A percentile compares a stretch with the other conserved stretches of the same genome.
These are phyloP conservation scores for Cladosporium sp. DNA, from an alignment of 2,329 filamentous ascomycete genomes.

Conservation along the genomic window DNA sequence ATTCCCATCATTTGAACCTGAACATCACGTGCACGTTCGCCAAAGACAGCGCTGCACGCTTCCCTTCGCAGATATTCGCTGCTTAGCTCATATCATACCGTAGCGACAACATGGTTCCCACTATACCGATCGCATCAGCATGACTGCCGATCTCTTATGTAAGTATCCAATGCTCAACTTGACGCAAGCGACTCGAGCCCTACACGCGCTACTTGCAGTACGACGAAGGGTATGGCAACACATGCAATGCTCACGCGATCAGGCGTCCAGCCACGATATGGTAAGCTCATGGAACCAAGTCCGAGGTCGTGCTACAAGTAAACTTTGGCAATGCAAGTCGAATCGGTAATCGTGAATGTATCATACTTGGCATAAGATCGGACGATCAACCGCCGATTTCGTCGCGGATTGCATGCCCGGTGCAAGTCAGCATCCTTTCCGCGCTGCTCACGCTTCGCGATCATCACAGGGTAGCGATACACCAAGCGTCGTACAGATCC, in stretches of 20 bases:
- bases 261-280: conserved; percentile 4
- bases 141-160: not conserved
- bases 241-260: conserved; percentile 7
- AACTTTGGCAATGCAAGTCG: not conserved
- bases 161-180: not conserved
- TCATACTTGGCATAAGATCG: conserved; percentile 3
- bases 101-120: not conserved
- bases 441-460: not conserved
- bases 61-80: too few relatives aligned
- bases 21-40: too few relatives aligned
- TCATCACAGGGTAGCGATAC: not conserved
- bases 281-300: conserved; percentile 1
- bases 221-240: not conserved
- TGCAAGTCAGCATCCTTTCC: conserved; percentile 14
- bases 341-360: not conserved
- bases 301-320: not conserved
- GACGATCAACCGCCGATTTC: not conserved
- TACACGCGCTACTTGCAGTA: not conserved
- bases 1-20: too few relatives aligned
- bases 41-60: too few relatives aligned
- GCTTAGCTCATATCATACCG: not conserved
- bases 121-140: not conserved
- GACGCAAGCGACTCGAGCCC: not conserved
- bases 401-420: conserved; percentile 3
- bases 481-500: not conserved